Conservation (phyloP, 495 filamentous ascomycete species). For the Trichoderma erinaceum region DNA sequence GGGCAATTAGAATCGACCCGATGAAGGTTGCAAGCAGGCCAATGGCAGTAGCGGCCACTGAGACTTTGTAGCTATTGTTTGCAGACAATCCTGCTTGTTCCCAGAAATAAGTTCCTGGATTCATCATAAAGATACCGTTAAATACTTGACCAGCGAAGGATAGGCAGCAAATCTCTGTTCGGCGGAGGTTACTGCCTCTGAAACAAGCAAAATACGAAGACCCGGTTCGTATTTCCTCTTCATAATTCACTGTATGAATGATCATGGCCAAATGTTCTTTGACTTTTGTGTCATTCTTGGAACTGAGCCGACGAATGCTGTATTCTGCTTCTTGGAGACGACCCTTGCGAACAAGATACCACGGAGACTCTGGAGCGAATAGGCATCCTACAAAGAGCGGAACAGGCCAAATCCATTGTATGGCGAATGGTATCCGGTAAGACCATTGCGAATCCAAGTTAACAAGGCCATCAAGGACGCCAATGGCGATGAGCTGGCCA, state of each 20-base stretch:
- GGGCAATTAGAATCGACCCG: constrained; percentile 10
- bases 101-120: constrained; percentile 64
- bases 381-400: constrained; percentile 50
- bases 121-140: constrained; percentile 57
- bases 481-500: constrained; percentile 60
- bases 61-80: constrained; percentile 43
- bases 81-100: constrained; percentile 52
- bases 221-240: constrained; percentile 47
- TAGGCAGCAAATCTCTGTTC: constrained; percentile 59
- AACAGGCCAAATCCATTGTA: constrained; percentile 53
- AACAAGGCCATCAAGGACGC: constrained; percentile 47
- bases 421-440: constrained; percentile 58
- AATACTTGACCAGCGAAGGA: constrained; percentile 62
- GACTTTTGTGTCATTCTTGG: constrained; percentile 24
- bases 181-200: constrained; percentile 54
- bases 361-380: constrained; percentile 63
- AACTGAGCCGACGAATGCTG: constrained; percentile 51
- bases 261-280: constrained; percentile 53
- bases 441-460: constrained; percentile 60
- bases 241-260: constrained; percentile 59
- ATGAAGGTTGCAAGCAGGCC: constrained; percentile 40
- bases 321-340: constrained; percentile 40
- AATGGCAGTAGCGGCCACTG: constrained; percentile 30
- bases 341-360: constrained; percentile 62
- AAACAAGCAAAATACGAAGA: constrained; percentile 54